phyloP scores from a whole-genome alignment of 2,329 filamentous ascomycete species.

The Juglanconis juglandina region DNA sequence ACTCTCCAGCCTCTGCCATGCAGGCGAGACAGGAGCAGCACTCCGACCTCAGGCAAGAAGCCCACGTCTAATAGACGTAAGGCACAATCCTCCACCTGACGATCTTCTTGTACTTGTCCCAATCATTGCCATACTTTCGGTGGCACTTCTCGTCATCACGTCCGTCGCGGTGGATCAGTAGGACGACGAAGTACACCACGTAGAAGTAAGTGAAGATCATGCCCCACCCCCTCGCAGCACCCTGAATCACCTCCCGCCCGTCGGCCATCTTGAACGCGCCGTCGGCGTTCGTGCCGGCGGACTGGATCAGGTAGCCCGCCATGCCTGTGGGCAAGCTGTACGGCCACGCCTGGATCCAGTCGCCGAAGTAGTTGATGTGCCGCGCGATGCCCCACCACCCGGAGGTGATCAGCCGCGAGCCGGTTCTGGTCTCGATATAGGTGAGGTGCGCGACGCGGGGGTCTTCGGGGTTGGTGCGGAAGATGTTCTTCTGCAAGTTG shows the following conservation, averaged over 20 bases:
- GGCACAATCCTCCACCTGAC: conserved; percentile 83
- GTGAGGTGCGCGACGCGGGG: conserved; percentile 74
- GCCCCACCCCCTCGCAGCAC: conserved; percentile 74
- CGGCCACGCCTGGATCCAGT: conserved; percentile 92
- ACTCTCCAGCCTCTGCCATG: not conserved
- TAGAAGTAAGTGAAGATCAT: conserved; percentile 94
- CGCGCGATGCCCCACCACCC: conserved; percentile 93
- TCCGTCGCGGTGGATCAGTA: conserved; percentile 81
- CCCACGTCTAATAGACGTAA: conserved; percentile 64
- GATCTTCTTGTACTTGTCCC: conserved; percentile 80
- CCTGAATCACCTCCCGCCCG: conserved; percentile 65
- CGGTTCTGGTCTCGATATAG: conserved; percentile 80
- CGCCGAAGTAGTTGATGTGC: conserved; percentile 94
- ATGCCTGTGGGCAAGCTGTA: conserved; percentile 84
- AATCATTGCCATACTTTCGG: conserved; percentile 88
- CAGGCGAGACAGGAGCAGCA: too few relatives aligned
- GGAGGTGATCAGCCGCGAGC: conserved; percentile 75
- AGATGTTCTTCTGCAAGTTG: conserved; percentile 93
- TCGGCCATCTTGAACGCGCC: conserved; percentile 56
- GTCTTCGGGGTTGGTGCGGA: conserved; percentile 82
- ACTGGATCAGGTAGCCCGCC: conserved; percentile 73
- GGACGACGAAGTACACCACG: conserved; percentile 81
- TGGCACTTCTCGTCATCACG: conserved; percentile 89
- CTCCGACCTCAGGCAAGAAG: not conserved
- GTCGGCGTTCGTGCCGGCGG: conserved; percentile 47